Conservation (phyloP, 2,329 filamentous ascomycete species). For the Volutella citrinella region DNA sequence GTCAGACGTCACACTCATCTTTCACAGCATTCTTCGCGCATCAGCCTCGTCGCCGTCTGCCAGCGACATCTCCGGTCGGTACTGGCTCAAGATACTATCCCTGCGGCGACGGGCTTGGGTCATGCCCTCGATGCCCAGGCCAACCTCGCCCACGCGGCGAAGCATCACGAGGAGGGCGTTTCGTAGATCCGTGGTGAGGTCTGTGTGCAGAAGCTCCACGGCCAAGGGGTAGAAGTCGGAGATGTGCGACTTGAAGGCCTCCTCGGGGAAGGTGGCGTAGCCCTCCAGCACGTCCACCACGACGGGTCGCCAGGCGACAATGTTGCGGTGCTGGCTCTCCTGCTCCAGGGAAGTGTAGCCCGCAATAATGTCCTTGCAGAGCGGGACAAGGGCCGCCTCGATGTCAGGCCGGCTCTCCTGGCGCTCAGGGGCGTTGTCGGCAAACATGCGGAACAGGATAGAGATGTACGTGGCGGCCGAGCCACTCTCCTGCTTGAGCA, state of each 20-base stretch:
- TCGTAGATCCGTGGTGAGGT: slow-evolving; percentile 77
- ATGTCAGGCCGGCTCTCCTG: slow-evolving; percentile 77
- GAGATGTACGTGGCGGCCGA: slow-evolving; percentile 92
- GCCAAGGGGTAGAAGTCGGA: slow-evolving; percentile 81
- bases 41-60: slow-evolving; percentile 31
- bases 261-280: slow-evolving; percentile 76
- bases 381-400: slow-evolving; percentile 85
- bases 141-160: slow-evolving; percentile 77
- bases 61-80: slow-evolving; percentile 25
- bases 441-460: slow-evolving; percentile 96
- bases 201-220: slow-evolving; percentile 78
- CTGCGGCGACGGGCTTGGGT: slow-evolving; percentile 32
- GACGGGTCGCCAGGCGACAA: slow-evolving; percentile 93
- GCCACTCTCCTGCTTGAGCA: slow-evolving; percentile 94
- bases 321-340: slow-evolving; percentile 95
- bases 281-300: slow-evolving; percentile 96
- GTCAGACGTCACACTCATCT: neutral
- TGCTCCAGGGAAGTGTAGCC: slow-evolving; percentile 86
- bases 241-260: slow-evolving; percentile 77
- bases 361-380: slow-evolving; percentile 91
- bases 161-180: slow-evolving; percentile 74
- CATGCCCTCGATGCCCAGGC: slow-evolving; percentile 55
- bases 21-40: slow-evolving; percentile 34
- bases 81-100: slow-evolving; percentile 40
- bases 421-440: slow-evolving; percentile 80